Evolutionary conservation across 768 basidiomycete species (phyloP), one percentile per base, ranked within the genome.

Genomic region (Serendipita vermifera): DNA sequence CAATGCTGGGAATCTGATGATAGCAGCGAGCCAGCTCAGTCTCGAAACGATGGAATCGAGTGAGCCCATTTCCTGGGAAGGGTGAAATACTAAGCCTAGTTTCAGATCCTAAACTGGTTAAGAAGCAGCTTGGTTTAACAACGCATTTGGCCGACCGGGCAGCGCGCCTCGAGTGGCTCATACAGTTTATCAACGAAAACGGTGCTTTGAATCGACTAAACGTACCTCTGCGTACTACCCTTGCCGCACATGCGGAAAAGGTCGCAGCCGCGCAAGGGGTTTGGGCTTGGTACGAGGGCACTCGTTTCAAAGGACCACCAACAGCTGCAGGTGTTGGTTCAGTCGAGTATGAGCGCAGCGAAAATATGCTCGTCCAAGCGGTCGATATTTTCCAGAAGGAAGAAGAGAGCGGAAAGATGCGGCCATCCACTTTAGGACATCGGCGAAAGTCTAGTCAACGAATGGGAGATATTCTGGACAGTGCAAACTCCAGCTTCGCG

Each of bases 111-210:
- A 73, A 82, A 67, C 73, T 87, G 60, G 81, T 91, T 48, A 70
- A 78, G 36, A 74, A 79, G 6, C 85, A 85, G 59, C 84, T 87
- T 62, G 92, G 96, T 65, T 71, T 94, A 38, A 80, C 80, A 14
- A 75, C 81, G 1, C 91, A 93, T 64, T 68, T 97, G 60, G 76
- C 75, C 3, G 80, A 79, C 36, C 78, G 88, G 27, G 83, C 83
- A 63, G 81, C 84, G 55, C 73, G 87, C 33, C 70, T 93, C 27
- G 81, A 79, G 55, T 89, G 87, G 76, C 73, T 97, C n/a, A 87
- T 94, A 61, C 76, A 75, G 24, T 94, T 91, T 66, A 86, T 96
- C 63, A 87, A 90, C 40, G 83, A 87, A 54, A 94, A 94, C 66
- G 82, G 78, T 0, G 83, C 83, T 3, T 71, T 93, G 33, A 72